Evolutionary conservation across 2,329 filamentous ascomycete species (phyloP).

Genomic region (Plectosphaerella sp.): DNA sequence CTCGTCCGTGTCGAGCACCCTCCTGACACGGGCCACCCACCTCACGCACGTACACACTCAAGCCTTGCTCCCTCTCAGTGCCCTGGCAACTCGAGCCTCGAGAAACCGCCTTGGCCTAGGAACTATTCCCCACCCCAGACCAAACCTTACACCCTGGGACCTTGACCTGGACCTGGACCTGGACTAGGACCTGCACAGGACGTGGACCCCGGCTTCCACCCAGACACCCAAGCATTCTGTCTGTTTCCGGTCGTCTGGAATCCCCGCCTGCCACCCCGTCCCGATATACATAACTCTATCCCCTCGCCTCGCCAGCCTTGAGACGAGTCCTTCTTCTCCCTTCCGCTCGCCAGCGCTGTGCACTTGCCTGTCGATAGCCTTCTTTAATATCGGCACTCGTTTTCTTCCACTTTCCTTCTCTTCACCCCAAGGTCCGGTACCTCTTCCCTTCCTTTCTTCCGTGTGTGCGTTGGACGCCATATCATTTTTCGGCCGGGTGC

Average conservation of each 20-base stretch:
- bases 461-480: conserved; percentile 17
- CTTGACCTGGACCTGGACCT: too few relatives aligned
- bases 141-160: too few relatives aligned
- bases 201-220: too few relatives aligned
- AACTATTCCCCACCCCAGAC: too few relatives aligned
- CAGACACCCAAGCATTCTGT: neutral
- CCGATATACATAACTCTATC: conserved; percentile 31
- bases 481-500: conserved; percentile 12
- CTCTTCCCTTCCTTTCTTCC: conserved; percentile 24
- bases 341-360: conserved; percentile 38
- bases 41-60: conserved; percentile 23
- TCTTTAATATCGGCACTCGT: conserved; percentile 43
- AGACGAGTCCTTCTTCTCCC: conserved; percentile 15
- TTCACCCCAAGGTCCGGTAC: conserved; percentile 47
- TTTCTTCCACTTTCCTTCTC: conserved; percentile 21
- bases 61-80: conserved; percentile 7
- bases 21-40: conserved; percentile 10
- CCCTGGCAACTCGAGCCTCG: too few relatives aligned
- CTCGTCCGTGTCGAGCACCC: conserved; percentile 22
- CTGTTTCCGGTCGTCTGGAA: neutral
- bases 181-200: too few relatives aligned
- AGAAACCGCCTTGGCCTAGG: too few relatives aligned
- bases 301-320: conserved; percentile 8
- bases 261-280: conserved; percentile 11
- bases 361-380: conserved; percentile 48